Percentiles rank a stretch among this genome's conserved stretches.
Evolutionary conservation across 2,329 filamentous ascomycete genomes (phyloP).

Genomic region (Fusarium sp.): DNA sequence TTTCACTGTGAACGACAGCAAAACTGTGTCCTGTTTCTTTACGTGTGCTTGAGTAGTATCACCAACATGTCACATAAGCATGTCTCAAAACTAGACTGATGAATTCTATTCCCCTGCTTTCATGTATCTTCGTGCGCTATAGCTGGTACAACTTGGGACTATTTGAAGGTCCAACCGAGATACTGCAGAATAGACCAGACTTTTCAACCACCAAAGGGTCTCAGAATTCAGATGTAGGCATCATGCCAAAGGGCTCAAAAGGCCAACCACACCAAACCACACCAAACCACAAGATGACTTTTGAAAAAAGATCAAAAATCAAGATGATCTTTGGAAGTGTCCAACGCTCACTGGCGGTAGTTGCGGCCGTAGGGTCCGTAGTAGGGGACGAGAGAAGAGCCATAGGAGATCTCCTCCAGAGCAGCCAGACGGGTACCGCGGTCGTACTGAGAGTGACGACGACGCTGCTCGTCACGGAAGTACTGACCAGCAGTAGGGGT

Average conservation of each 20-base stretch:
- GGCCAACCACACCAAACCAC: slow-evolving; percentile 29
- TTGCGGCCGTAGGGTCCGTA: slow-evolving; percentile 54
- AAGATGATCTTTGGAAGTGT: slow-evolving; percentile 16
- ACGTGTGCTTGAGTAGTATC: not conserved
- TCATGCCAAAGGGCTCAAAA: slow-evolving; percentile 32
- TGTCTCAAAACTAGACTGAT: not conserved
- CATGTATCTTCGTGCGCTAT: slow-evolving; percentile 37
- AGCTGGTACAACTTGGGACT: slow-evolving; percentile 34
- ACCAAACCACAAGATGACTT: slow-evolving; percentile 31
- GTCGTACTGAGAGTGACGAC: slow-evolving; percentile 82
- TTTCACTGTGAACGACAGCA: not conserved
- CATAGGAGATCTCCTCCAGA: slow-evolving; percentile 72
- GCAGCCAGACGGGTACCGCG: slow-evolving; percentile 81
- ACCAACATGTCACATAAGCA: not conserved
- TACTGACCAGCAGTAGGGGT: slow-evolving; percentile 82
- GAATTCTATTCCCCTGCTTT: slow-evolving; percentile 32
- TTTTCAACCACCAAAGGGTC: slow-evolving; percentile 34
- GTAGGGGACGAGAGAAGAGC: slow-evolving; percentile 58
- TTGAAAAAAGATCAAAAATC: slow-evolving; percentile 26
- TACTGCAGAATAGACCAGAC: slow-evolving; percentile 40
- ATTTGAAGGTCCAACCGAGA: slow-evolving; percentile 42
- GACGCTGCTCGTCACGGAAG: slow-evolving; percentile 80
- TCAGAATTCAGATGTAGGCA: slow-evolving; percentile 30
- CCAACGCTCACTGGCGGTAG: slow-evolving; percentile 26
- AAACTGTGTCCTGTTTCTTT: not conserved